A percentile compares a stretch with the other conserved stretches of the same genome.
Evolutionary conservation across 257 asterid species (phyloP).

Genomic region (Solanum microdontum): DNA sequence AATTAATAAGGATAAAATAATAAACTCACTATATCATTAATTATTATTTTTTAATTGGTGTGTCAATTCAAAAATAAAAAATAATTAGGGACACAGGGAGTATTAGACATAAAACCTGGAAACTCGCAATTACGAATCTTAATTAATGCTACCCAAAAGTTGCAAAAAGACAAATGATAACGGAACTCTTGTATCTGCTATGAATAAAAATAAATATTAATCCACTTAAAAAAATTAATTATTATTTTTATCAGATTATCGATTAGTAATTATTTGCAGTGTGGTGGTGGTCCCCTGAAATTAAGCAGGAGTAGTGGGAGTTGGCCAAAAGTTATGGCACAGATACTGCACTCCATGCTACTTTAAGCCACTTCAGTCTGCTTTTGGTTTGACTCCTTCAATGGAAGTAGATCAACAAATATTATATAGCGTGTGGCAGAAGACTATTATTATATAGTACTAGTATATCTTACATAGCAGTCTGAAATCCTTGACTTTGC

Average conservation of each 20-base stretch:
- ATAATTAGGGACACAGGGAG: fast-evolving
- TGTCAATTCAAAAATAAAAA: too few relatives aligned
- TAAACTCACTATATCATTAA: too few relatives aligned
- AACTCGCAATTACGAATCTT: background rate
- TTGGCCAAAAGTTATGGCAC: background rate
- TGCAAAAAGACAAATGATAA: background rate
- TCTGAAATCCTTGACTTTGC: background rate
- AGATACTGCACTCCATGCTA: background rate
- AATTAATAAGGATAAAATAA: too few relatives aligned
- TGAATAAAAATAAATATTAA: background rate
- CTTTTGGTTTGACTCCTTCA: background rate
- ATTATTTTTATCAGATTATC: background rate
- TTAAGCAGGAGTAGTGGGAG: background rate
- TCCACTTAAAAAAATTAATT: too few relatives aligned
- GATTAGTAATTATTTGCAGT: background rate
- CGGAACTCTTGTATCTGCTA: background rate
- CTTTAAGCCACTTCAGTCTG: background rate
- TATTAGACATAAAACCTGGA: background rate
- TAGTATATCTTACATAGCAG: background rate
- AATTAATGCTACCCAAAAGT: background rate
- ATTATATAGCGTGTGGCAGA: background rate
- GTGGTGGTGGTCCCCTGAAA: background rate
- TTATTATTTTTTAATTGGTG: too few relatives aligned
- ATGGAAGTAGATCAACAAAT: background rate
- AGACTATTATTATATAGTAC: background rate